Evolutionary conservation across 306 rosid genomes (phyloP), one percentile per base, ranked within the genome.

Genomic region (Cicer bijugum): DNA sequence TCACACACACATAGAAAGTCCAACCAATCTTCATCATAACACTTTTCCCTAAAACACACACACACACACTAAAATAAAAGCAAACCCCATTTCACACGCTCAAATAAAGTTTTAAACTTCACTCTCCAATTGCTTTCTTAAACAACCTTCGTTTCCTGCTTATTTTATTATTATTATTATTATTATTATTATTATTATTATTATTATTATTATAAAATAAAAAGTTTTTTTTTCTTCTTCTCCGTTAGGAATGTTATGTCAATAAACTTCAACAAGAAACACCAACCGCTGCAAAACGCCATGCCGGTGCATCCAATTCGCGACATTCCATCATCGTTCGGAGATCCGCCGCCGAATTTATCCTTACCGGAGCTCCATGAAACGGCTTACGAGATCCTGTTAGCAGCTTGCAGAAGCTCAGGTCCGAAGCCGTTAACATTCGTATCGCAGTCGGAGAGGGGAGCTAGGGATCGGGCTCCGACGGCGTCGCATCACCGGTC

Each of bases 361-460:
- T 37, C 90, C 2, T 89, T 87, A n/a, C 83, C 92, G 81, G 97
- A 94, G 70, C 91, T 91, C 80, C 91, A 96, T n/a, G 88, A 91
- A 67, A 88, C 95, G 4, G 92, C 97, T 0, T 94, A 94, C 80
- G 96, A 94, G 96, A 86, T 94, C 80, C 76, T 94, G 1, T 83
- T 94, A 62, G 91, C 80, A 1, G 96, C 96, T 0, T 94, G 96
- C 81, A 86, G 98, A 82, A 91, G 87, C 66, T 74, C 96, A 33
- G 96, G 96, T 6, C 80, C 89, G 20, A 91, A 87, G 75, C 96
- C 92, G 55, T 74, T 94, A 46, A 94, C 96, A 0, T 94, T 88
- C 82, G 88, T 87, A 9, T 82, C 97, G 2, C 92, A 91, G 83
- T 86, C 96, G n/a, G 96, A 85, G 78, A 89, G 70, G 74, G 72